Conservation (phyloP, 1,139 yeast genomes). For the Yamadazyma triangularis region DNA sequence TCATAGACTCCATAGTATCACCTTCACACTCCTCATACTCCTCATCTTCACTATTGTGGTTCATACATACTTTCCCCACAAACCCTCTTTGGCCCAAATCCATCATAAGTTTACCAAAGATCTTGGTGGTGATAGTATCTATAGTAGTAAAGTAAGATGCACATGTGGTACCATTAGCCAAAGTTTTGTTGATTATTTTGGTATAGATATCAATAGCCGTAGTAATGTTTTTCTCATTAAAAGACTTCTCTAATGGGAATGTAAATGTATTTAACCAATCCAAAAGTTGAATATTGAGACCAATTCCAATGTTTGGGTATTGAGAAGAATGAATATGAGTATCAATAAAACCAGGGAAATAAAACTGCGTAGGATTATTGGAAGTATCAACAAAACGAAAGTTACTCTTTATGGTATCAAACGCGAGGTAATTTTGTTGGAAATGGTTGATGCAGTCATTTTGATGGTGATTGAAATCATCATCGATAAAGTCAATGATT, state of each 20-base stretch:
- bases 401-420: too few species aligned
- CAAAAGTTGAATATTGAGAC: constrained; percentile 76
- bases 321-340: constrained; percentile 97
- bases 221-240: constrained; percentile 37
- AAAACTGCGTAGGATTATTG: constrained; percentile 43
- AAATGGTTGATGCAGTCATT: constrained; percentile 5
- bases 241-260: constrained; percentile 72
- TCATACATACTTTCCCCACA: constrained; percentile 95
- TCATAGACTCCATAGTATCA: constrained; percentile 55
- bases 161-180: constrained; percentile 81
- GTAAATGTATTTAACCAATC: constrained; percentile 89
- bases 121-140: constrained; percentile 68
- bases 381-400: constrained; percentile 30
- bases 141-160: constrained; percentile 90
- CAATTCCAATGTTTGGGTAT: constrained; percentile 90
- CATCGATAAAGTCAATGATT: constrained; percentile 24
- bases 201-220: constrained; percentile 60
- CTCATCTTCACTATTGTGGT: constrained; percentile 56
- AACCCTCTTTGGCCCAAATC: constrained; percentile 77
- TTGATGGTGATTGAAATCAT: constrained; percentile 8
- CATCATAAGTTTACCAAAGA: constrained; percentile 70
- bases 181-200: constrained; percentile 61
- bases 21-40: constrained; percentile 61
- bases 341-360: constrained; percentile 90
- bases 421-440: background rate